Evolutionary conservation across 495 filamentous ascomycete genomes (phyloP), one percentile per base, ranked within the genome.

Genomic region (Penicillium alfredii): DNA sequence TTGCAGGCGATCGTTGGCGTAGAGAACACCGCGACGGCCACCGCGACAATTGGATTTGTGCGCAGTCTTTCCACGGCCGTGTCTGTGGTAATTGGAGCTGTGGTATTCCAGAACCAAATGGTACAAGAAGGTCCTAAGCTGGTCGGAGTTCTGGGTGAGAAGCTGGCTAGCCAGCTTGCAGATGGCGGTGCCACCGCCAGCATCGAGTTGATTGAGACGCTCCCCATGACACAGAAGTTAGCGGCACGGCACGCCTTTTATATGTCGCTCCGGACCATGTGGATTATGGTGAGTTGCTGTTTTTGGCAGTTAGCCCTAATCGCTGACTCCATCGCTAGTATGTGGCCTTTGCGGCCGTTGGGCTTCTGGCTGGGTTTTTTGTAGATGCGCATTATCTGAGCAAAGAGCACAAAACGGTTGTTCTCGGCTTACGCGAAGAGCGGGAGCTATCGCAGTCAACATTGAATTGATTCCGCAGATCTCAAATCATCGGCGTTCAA

Each of bases 21-120:
- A 1, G 42, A 33, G 2, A 63, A 72, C 29, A 65, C 58, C 8
- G 68, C 66, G 1, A 51, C 54, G 9, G 63, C 60, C 6, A 59
- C 55, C 0, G 53, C 68, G 2, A 60, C 61, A 1, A 54, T 68
- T 13, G 53, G 55, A 6, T 66, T 70, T 27, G 31, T 59, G 11
- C 51, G 67, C 13, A 50, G 46, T 8, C 43, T 73, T 33, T 51
- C 61, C 2, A 58, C 57, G 11, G 40, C 56, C 3, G 49, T 80
- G 11, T 76, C 74, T 7, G 69, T 86, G 14, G 80, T 82, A 23
- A 68, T 87, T 16, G 85, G 84, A 7, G 71, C 76, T 1, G 80
- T 86, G 8, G 72, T 88, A 21, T 87, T 88, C 24, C 52, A 58
- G 29, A 49, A 55, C 28, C 37, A 40, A 17, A 57, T 61, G 40